Conservation (phyloP, 169 alveolate species). For the Plasmodium reichenowi region DNA sequence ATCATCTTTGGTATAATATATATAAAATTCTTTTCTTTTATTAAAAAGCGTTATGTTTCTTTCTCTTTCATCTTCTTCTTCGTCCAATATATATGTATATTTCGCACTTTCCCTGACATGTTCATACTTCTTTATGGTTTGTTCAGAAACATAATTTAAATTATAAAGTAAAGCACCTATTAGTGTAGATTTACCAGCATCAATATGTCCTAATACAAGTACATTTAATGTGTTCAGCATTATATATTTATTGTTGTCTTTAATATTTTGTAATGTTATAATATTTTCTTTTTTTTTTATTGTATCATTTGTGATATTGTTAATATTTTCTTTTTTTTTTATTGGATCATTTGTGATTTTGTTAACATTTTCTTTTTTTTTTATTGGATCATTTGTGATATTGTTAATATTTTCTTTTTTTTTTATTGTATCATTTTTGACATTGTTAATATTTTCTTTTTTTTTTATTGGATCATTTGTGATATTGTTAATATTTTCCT, state of each 20-base stretch:
- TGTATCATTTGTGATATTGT: background rate
- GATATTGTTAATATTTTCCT: background rate
- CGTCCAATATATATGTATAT: constrained; percentile 82
- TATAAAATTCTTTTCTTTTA: constrained; percentile 54
- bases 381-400: background rate
- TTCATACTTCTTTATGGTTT: constrained; percentile 65
- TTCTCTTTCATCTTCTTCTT: constrained; percentile 85
- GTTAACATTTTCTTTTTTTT: constrained; percentile 6
- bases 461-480: constrained; percentile 1
- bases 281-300: constrained; percentile 9
- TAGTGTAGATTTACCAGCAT: constrained; percentile 87
- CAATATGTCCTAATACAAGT: constrained; percentile 85
- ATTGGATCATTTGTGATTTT: background rate
- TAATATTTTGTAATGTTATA: constrained; percentile 1
- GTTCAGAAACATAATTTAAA: constrained; percentile 64
- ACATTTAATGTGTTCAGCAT: constrained; percentile 79
- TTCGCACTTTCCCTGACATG: constrained; percentile 55
- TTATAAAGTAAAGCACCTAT: constrained; percentile 78
- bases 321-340: constrained; percentile 8
- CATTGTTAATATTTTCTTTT: background rate
- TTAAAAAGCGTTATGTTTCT: constrained; percentile 82
- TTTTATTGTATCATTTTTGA: background rate
- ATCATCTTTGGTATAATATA: constrained; percentile 53
- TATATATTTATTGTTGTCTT: constrained; percentile 36
- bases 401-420: background rate